Conservation (phyloP, 2,329 filamentous ascomycete genomes). For the Penicillium sp. region DNA sequence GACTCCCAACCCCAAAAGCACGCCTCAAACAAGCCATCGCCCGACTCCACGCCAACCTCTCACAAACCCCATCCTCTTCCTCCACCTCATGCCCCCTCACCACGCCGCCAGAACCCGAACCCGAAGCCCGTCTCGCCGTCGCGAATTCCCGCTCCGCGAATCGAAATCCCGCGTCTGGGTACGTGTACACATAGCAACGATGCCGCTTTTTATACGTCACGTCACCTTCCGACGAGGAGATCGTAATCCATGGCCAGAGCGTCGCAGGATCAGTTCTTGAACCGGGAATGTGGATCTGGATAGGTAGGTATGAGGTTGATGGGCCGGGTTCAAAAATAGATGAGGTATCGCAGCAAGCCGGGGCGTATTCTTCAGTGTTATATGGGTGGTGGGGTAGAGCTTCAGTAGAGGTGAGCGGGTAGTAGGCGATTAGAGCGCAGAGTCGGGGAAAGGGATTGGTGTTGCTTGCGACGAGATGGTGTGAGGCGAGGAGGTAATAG, state of each 20-base stretch:
- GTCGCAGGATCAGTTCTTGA: conserved; percentile 16
- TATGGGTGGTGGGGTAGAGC: neutral
- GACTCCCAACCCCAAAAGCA: conserved; percentile 55
- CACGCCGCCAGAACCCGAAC: neutral
- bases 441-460: conserved; percentile 61
- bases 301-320: conserved; percentile 39
- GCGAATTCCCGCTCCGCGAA: conserved; percentile 69
- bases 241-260: conserved; percentile 27
- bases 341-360: conserved; percentile 27
- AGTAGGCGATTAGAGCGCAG: conserved; percentile 63
- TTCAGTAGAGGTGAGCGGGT: conserved; percentile 42
- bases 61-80: conserved; percentile 5
- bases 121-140: conserved; percentile 53
- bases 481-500: conserved; percentile 55
- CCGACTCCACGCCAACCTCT: conserved; percentile 64
- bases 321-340: conserved; percentile 39
- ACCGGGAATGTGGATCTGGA: conserved; percentile 62
- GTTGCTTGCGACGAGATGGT: conserved; percentile 45
- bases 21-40: conserved; percentile 61
- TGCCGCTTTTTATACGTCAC: conserved; percentile 36
- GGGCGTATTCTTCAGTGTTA: conserved; percentile 31
- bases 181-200: conserved; percentile 51
- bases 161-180: conserved; percentile 60
- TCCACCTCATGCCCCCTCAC: neutral
- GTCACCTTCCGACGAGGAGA: conserved; percentile 29